phyloP scores from a whole-genome alignment of 164 flowering plant species.

The Tinospora cordifolia region DNA sequence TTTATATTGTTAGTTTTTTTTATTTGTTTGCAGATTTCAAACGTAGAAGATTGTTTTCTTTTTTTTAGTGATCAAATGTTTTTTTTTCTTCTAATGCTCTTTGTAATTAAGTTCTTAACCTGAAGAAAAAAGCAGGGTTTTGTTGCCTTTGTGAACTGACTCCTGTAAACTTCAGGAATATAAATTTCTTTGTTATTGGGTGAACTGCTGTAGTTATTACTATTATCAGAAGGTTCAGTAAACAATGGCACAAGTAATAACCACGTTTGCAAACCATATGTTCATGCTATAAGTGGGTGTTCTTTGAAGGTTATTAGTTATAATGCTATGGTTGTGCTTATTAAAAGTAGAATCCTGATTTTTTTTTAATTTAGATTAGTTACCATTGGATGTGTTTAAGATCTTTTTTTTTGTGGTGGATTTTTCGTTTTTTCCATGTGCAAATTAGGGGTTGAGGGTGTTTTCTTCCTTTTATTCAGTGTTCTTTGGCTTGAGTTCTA shows the following conservation, averaged over 20 bases:
- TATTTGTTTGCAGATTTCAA: not conserved
- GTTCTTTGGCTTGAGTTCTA: too few relatives aligned
- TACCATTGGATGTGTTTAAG: too few relatives aligned
- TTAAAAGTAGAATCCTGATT: too few relatives aligned
- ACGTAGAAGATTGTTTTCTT: not conserved
- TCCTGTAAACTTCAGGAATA: conserved; percentile 19
- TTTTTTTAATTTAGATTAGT: too few relatives aligned
- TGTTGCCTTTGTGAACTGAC: conserved; percentile 15
- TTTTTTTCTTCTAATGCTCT: not conserved
- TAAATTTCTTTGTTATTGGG: conserved; percentile 23
- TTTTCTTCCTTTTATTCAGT: too few relatives aligned
- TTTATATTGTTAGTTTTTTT: too few relatives aligned
- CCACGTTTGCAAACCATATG: not conserved
- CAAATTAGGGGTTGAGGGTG: too few relatives aligned
- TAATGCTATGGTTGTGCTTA: too few relatives aligned
- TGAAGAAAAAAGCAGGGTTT: conserved; percentile 22
- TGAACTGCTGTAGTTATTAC: conserved; percentile 20
- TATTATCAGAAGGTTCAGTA: conserved; percentile 23
- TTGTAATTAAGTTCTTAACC: conserved; percentile 3
- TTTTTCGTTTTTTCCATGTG: too few relatives aligned
- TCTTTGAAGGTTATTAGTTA: too few relatives aligned
- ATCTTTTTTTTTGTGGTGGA: too few relatives aligned
- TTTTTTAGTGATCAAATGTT: not conserved
- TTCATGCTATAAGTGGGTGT: too few relatives aligned
- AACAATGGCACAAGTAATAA: conserved; percentile 16